A percentile compares a stretch with the other conserved stretches of the same genome.
phyloP scores from a whole-genome alignment of 2,329 filamentous ascomycete species.

The Botrytis hyacinthi region DNA sequence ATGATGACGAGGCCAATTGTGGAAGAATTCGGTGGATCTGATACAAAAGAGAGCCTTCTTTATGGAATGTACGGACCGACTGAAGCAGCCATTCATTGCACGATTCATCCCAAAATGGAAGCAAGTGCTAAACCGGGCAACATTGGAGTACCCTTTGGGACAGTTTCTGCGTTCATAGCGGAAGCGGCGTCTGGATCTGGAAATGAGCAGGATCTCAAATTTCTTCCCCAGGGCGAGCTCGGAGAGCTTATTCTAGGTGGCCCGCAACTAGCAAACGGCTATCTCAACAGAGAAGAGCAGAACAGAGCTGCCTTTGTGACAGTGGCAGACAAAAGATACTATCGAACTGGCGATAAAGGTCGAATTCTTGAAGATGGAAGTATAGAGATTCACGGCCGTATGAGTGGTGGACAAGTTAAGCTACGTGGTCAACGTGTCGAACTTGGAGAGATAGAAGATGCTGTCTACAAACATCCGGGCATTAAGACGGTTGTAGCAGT shows the following conservation, averaged over 20 bases:
- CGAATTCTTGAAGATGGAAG: conserved; percentile 63
- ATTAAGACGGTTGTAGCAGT: conserved; percentile 66
- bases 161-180: conserved; percentile 52
- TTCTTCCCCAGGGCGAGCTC: conserved; percentile 36
- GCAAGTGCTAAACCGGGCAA: conserved; percentile 58
- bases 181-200: conserved; percentile 25
- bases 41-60: conserved; percentile 56
- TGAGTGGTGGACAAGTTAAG: conserved; percentile 80
- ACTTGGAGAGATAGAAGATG: conserved; percentile 75
- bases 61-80: conserved; percentile 96
- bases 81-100: conserved; percentile 89
- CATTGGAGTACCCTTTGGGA: conserved; percentile 76
- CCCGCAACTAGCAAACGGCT: conserved; percentile 73
- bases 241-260: conserved; percentile 78
- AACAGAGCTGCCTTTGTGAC: conserved; percentile 70
- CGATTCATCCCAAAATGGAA: conserved; percentile 63
- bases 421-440: conserved; percentile 80
- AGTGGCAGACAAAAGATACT: conserved; percentile 63
- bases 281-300: conserved; percentile 77
- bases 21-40: conserved; percentile 66
- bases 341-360: conserved; percentile 84
- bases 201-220: conserved; percentile 29
- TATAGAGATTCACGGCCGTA: conserved; percentile 80
- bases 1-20: conserved; percentile 81
- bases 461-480: conserved; percentile 56